Percentiles rank a stretch among this genome's conserved stretches.
These are phyloP conservation scores for Penicillium hordei DNA, from an alignment of 2,329 filamentous ascomycete species.

Conservation along the genomic window DNA sequence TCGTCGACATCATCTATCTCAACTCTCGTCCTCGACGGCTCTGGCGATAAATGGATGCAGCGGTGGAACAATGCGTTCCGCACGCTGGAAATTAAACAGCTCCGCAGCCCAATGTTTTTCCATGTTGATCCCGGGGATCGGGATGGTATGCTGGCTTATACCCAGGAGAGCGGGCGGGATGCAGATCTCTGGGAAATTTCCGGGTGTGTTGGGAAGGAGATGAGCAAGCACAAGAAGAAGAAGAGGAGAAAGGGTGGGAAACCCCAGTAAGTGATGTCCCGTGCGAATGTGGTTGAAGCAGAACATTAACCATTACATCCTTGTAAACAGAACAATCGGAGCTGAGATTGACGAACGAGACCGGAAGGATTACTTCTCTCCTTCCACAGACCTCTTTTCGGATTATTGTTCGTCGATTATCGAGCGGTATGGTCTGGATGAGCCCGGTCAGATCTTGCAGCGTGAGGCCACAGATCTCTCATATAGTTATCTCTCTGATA, in stretches of 20 bases:
- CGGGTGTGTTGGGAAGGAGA: slow-evolving; percentile 73
- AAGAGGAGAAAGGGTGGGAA: slow-evolving; percentile 65
- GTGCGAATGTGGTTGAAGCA: not conserved
- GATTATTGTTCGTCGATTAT: slow-evolving; percentile 62
- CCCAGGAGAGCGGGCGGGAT: slow-evolving; percentile 61
- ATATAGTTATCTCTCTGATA: slow-evolving; percentile 48
- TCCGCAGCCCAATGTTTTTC: slow-evolving; percentile 81
- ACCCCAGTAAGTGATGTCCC: slow-evolving; percentile 40
- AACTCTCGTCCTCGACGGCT: slow-evolving; percentile 67
- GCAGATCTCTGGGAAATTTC: slow-evolving; percentile 67
- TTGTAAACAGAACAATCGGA: slow-evolving; percentile 21
- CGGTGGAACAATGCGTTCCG: slow-evolving; percentile 70
- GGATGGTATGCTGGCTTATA: slow-evolving; percentile 69
- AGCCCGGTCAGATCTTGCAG: slow-evolving; percentile 56
- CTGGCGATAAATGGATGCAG: slow-evolving; percentile 64
- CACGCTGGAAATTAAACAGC: slow-evolving; percentile 66
- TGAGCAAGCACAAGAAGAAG: slow-evolving; percentile 73
- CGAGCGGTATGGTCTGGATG: slow-evolving; percentile 58
- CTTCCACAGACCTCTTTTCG: slow-evolving; percentile 61
- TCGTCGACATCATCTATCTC: slow-evolving; percentile 29
- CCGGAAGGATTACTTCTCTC: slow-evolving; percentile 68
- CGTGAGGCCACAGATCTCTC: slow-evolving; percentile 62
- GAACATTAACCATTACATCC: slow-evolving; percentile 1
- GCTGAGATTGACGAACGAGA: slow-evolving; percentile 64
- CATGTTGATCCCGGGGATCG: slow-evolving; percentile 74